Percentiles rank a stretch among this genome's conserved stretches.
These are phyloP conservation scores for Backusella macrospora DNA, from an alignment of 192 early-diverging fungal genomes.

Conservation along the genomic window DNA sequence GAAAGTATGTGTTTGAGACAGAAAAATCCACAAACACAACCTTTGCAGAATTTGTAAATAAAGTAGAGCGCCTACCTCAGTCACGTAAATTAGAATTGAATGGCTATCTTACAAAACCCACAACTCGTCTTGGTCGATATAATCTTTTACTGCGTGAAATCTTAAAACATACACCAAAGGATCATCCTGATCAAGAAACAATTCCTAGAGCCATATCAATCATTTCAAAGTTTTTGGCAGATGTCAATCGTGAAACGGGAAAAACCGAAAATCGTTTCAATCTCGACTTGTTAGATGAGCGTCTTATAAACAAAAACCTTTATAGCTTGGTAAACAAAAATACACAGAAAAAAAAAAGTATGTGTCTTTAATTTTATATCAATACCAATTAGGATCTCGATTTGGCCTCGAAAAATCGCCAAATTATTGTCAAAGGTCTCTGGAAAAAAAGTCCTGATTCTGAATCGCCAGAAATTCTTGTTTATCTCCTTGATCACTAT, in stretches of 20 bases:
- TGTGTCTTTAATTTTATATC: constrained; percentile 1
- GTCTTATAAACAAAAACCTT: constrained; percentile 55
- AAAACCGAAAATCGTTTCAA: constrained; percentile 89
- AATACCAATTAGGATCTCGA: constrained; percentile 65
- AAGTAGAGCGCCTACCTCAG: constrained; percentile 70
- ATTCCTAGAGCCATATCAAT: constrained; percentile 72
- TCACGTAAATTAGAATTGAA: constrained; percentile 82
- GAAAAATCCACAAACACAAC: constrained; percentile 68
- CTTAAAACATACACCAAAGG: constrained; percentile 78
- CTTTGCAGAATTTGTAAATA: constrained; percentile 81
- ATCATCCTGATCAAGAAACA: constrained; percentile 75
- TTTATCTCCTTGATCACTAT: constrained; percentile 89
- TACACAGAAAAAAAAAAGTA: not conserved
- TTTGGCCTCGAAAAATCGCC: constrained; percentile 67
- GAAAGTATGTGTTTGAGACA: constrained; percentile 79
- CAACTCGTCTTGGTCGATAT: constrained; percentile 85
- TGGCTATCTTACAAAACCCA: constrained; percentile 87
- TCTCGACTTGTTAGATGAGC: constrained; percentile 72
- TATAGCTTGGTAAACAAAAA: constrained; percentile 18
- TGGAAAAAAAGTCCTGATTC: constrained; percentile 65
- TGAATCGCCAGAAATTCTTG: constrained; percentile 68
- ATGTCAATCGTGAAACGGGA: constrained; percentile 88
- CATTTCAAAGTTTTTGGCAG: constrained; percentile 73
- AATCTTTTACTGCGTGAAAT: constrained; percentile 81
- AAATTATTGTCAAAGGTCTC: constrained; percentile 78